Evolutionary conservation across 1,284 basidiomycete species (phyloP), one percentile per base, ranked within the genome.

Genomic region (Bondarzewia mesenterica): DNA sequence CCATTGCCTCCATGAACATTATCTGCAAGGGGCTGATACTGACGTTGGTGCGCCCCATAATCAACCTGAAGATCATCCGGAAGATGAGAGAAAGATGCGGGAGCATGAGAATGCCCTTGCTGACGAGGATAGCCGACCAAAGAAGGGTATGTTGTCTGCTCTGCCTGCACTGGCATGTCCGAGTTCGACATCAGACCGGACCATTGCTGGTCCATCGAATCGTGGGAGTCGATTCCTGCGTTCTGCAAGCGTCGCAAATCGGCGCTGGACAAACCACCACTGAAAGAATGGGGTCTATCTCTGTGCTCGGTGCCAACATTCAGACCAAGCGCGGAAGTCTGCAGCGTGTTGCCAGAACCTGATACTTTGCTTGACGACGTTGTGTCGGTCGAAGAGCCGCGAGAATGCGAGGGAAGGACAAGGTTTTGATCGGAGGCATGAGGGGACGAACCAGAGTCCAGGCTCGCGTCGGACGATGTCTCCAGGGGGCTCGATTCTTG

Each of bases 241-340:
- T 84, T 80, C 60, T 85, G 83, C 49, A 88, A 67, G 55, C 85
- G 82, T 53, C 80, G 78, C 51, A 88, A 70, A 53, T 88, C 85
- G 44, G 80, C 79, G 47, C 69, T 73, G 14, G 85, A 85, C 39
- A 88, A 66, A 21, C 82, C 83, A 29, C 85, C 85, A 52, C 81
- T 87, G 62, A 85, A 88, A 0, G 85, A 87, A 60, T 85, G 84
- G 15, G 85, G 85, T 47, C 85, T 75, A 60, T 85, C 85, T 60
- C 84, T 82, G 44, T 75, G 67, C 58, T 86, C 83, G 43, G 68
- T 63, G 44, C 67, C 70, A 45, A 72, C 65, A 63, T 82, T 82
- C 53, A 80, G 62, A 50, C 75, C 67, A 50, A 77, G 74, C 25
- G 66, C 60, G 46, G 67, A 66, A 39, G 69, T 71, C 47, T 81